phyloP scores from a whole-genome alignment of 2,329 filamentous ascomycete species.

The Fusarium paranaense region DNA sequence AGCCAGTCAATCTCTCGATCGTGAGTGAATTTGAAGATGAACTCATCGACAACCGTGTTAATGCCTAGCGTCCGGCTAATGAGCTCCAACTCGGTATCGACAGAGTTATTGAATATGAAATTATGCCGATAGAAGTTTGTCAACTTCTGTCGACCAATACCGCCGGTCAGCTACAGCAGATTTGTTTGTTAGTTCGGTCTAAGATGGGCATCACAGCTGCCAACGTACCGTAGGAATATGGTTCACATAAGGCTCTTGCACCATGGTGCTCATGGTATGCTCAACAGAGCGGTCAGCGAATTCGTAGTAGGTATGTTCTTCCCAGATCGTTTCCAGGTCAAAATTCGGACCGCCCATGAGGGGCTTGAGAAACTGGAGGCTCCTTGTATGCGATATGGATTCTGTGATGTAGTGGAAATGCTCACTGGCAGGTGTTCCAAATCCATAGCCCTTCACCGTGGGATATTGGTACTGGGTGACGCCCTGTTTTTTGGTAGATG shows the following conservation, averaged over 20 bases:
- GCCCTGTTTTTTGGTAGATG: background rate
- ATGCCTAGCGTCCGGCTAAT: conserved; percentile 78
- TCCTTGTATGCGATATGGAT: background rate
- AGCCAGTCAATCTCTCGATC: conserved; percentile 74
- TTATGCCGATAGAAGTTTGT: conserved; percentile 77
- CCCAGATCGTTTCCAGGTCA: conserved; percentile 82
- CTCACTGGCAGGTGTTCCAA: background rate
- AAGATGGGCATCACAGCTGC: background rate
- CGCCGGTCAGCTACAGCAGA: conserved; percentile 66
- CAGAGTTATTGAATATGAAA: conserved; percentile 80
- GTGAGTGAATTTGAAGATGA: conserved; percentile 74
- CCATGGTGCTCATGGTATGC: conserved; percentile 85
- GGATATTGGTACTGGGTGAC: background rate
- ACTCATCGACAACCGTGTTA: conserved; percentile 79
- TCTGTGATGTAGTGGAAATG: background rate
- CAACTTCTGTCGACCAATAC: conserved; percentile 73
- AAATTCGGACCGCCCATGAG: conserved; percentile 74
- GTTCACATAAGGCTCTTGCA: conserved; percentile 82
- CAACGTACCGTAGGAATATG: conserved; percentile 74
- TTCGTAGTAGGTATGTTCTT: conserved; percentile 79
- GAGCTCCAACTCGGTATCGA: conserved; percentile 74
- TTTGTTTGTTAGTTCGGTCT: background rate
- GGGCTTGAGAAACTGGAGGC: conserved; percentile 62
- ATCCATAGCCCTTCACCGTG: background rate
- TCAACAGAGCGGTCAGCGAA: conserved; percentile 76